Evolutionary conservation across 768 basidiomycete species (phyloP).

Genomic region (Mycena vulgaris): DNA sequence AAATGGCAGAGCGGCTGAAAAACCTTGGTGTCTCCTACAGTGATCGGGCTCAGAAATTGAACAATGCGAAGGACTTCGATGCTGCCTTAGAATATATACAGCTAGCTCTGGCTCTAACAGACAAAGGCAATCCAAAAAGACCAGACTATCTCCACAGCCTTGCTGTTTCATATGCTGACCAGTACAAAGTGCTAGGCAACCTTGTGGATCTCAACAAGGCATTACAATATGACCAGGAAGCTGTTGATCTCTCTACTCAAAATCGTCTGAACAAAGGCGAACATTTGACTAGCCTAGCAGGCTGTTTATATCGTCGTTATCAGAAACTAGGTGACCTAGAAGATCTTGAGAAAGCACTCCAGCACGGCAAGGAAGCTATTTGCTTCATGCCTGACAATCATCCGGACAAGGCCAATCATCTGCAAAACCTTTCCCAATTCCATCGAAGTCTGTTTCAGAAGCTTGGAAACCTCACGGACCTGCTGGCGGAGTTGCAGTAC

Average conservation of each 20-base stretch:
- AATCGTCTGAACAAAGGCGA: not conserved
- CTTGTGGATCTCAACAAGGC: slow-evolving; percentile 13
- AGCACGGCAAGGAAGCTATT: not conserved
- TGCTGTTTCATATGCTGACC: slow-evolving; percentile 13
- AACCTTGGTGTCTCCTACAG: slow-evolving; percentile 15
- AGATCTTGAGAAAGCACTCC: too few species aligned
- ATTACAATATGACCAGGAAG: slow-evolving; percentile 12
- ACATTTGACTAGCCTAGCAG: slow-evolving; percentile 4
- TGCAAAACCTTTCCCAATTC: slow-evolving; percentile 1
- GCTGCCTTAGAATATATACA: slow-evolving; percentile 12
- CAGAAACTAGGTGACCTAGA: too few species aligned
- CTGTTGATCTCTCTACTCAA: slow-evolving; percentile 1
- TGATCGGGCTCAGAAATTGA: slow-evolving; percentile 5
- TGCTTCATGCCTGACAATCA: not conserved
- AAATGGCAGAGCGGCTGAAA: slow-evolving; percentile 3
- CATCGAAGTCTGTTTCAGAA: slow-evolving; percentile 2
- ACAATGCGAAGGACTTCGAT: not conserved
- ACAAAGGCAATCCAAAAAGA: not conserved
- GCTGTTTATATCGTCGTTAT: not conserved
- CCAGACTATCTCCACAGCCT: slow-evolving; percentile 15
- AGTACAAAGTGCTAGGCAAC: slow-evolving; percentile 11
- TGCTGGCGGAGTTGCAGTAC: not conserved
- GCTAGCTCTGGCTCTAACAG: slow-evolving; percentile 9
- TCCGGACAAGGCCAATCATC: not conserved
- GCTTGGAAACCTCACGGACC: slow-evolving; percentile 7